These are phyloP conservation scores for Apiotrichum siamense DNA, from an alignment of 1,284 basidiomycete species.

Conservation along the genomic window DNA sequence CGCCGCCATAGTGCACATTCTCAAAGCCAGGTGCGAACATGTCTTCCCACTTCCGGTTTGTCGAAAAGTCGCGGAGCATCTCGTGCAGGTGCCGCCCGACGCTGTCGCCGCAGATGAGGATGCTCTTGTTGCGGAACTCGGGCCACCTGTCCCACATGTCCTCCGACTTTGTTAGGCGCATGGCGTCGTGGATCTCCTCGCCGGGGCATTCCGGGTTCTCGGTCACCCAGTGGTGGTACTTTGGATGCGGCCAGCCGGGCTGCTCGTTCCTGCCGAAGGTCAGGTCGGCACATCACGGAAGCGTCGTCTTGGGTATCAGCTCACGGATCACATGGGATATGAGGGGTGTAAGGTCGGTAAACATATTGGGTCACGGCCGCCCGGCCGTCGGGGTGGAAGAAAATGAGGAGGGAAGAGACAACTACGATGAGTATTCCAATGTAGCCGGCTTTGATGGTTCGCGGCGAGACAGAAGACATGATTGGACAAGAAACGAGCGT, in stretches of 20 bases:
- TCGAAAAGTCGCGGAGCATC: background rate
- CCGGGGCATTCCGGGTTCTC: background rate
- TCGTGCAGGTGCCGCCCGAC: conserved; percentile 3
- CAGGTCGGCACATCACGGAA: too few species aligned
- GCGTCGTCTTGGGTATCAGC: too few species aligned
- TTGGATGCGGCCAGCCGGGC: background rate
- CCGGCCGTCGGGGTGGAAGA: too few species aligned
- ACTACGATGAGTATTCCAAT: too few species aligned
- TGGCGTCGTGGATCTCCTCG: background rate
- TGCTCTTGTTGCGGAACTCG: conserved; percentile 3
- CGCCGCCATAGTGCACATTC: background rate
- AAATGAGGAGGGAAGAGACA: too few species aligned
- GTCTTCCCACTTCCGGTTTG: background rate
- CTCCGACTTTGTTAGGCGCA: background rate
- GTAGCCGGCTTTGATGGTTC: too few species aligned
- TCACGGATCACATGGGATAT: background rate
- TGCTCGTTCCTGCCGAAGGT: background rate
- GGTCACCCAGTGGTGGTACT: background rate
- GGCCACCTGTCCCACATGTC: background rate
- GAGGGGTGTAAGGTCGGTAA: too few species aligned
- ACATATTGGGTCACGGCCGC: too few species aligned
- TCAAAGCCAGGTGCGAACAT: background rate
- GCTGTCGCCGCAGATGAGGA: conserved; percentile 1
- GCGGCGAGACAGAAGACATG: too few species aligned
- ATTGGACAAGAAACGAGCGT: too few species aligned